phyloP scores from a whole-genome alignment of 2,329 filamentous ascomycete genomes.

The Metarhizium rileyi region DNA sequence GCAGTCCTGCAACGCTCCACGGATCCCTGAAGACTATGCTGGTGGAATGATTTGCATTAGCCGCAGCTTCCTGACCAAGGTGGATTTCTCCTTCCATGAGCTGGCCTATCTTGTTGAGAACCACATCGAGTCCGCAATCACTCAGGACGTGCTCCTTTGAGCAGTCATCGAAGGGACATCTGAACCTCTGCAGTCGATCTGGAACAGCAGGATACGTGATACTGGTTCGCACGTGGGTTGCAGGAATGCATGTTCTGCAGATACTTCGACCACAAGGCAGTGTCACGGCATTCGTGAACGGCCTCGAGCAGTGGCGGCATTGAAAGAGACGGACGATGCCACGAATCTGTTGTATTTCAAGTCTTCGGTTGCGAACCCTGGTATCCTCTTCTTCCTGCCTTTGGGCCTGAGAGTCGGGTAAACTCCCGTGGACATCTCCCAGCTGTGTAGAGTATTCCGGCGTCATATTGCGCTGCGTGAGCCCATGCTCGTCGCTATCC shows the following conservation, averaged over 20 bases:
- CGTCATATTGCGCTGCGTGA: background rate
- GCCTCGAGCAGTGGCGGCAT: slow-evolving; percentile 63
- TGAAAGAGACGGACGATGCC: slow-evolving; percentile 60
- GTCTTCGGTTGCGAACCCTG: slow-evolving; percentile 1
- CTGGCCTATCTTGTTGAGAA: slow-evolving; percentile 60
- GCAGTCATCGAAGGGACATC: slow-evolving; percentile 63
- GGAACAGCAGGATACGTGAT: slow-evolving; percentile 69
- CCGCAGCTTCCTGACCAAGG: slow-evolving; percentile 24
- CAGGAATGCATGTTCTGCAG: slow-evolving; percentile 66
- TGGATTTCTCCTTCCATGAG: slow-evolving; percentile 45
- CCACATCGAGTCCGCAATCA: slow-evolving; percentile 71
- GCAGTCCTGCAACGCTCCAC: slow-evolving; percentile 31
- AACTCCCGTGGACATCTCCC: background rate
- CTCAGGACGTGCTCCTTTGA: slow-evolving; percentile 61
- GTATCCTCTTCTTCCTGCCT: background rate
- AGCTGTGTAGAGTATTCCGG: background rate
- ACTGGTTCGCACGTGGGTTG: slow-evolving; percentile 51
- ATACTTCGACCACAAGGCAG: slow-evolving; percentile 74
- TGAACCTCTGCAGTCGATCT: slow-evolving; percentile 58
- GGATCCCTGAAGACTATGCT: slow-evolving; percentile 27
- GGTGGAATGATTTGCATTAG: slow-evolving; percentile 21
- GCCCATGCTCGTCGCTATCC: background rate
- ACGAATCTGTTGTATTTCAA: slow-evolving; percentile 12
- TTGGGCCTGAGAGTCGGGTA: background rate
- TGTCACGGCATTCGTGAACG: slow-evolving; percentile 59